Conservation (phyloP, 768 basidiomycete genomes). For the Grammothele lineata region DNA sequence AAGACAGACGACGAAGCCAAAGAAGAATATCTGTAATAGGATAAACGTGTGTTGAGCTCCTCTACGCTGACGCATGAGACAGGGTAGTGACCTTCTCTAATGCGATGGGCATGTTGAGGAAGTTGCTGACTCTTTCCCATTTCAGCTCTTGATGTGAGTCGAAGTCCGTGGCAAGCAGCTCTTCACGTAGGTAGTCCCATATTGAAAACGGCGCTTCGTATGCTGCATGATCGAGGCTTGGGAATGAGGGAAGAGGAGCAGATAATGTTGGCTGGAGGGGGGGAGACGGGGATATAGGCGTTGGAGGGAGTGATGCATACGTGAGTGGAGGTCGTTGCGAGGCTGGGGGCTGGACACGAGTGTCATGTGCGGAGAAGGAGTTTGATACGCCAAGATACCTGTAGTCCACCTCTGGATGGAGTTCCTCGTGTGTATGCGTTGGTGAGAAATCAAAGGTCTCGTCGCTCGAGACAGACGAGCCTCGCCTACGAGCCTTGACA, state of each 20-base stretch:
- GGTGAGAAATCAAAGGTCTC: slow-evolving; percentile 14
- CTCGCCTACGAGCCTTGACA: slow-evolving; percentile 10
- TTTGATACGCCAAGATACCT: too few species aligned
- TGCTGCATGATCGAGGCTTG: slow-evolving; percentile 12
- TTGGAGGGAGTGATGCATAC: slow-evolving; percentile 72
- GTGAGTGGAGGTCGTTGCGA: slow-evolving; percentile 36
- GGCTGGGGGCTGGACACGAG: slow-evolving; percentile 2
- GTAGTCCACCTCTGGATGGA: slow-evolving; percentile 13
- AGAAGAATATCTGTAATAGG: slow-evolving; percentile 71
- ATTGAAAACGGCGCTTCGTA: slow-evolving; percentile 63
- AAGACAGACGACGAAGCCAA: slow-evolving; percentile 90
- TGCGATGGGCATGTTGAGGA: slow-evolving; percentile 86
- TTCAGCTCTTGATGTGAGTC: slow-evolving; percentile 92
- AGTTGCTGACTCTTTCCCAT: slow-evolving; percentile 96
- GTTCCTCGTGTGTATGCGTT: slow-evolving; percentile 10
- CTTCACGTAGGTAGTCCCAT: slow-evolving; percentile 90
- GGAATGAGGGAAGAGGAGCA: slow-evolving; percentile 18
- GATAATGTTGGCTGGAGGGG: slow-evolving; percentile 17
- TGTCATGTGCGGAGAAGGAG: slow-evolving; percentile 9
- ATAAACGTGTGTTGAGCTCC: too few species aligned
- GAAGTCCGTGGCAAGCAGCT: slow-evolving; percentile 87
- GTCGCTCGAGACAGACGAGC: slow-evolving; percentile 17
- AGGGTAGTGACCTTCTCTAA: slow-evolving; percentile 75
- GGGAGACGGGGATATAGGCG: slow-evolving; percentile 56
- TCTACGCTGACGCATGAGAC: background rate